phyloP scores from a whole-genome alignment of 148 eudicot genomes.

The Drosera capensis region DNA sequence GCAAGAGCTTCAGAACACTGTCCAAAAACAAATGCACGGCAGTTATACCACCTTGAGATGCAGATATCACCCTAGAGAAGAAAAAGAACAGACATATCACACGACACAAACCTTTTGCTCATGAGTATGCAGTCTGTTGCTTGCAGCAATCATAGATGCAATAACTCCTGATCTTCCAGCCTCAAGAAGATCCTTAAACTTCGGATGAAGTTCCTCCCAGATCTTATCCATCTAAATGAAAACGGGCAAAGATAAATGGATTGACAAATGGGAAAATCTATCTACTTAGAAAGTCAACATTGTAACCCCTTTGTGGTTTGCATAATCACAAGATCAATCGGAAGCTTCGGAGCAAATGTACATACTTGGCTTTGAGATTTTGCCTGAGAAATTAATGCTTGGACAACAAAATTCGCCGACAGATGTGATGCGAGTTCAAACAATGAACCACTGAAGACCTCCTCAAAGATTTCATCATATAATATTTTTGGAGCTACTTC shows the following conservation, averaged over 20 bases:
- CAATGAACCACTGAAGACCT: constrained; percentile 53
- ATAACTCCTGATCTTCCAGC: constrained; percentile 71
- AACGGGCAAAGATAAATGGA: constrained; percentile 3
- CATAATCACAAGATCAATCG: neutral
- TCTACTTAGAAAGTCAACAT: no score
- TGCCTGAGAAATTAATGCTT: constrained; percentile 73
- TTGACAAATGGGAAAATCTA: neutral
- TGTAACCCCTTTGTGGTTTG: no score
- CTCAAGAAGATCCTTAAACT: constrained; percentile 52
- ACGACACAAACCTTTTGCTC: constrained; percentile 51
- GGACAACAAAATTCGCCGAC: constrained; percentile 79
- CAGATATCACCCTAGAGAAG: no score
- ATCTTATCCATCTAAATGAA: constrained; percentile 47
- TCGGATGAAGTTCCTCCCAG: constrained; percentile 64
- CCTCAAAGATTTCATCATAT: constrained; percentile 42
- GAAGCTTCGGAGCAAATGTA: neutral
- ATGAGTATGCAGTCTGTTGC: constrained; percentile 58
- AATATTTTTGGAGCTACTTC: constrained; percentile 75
- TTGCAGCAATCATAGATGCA: constrained; percentile 71
- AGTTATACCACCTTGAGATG: no score
- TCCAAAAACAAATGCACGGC: constrained; percentile 11
- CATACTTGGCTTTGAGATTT: constrained; percentile 62
- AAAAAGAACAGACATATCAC: no score
- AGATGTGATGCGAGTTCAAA: constrained; percentile 49
- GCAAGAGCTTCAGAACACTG: constrained; percentile 87